Conservation (phyloP, 2,329 filamentous ascomycete species). For the Cadophora malorum region DNA sequence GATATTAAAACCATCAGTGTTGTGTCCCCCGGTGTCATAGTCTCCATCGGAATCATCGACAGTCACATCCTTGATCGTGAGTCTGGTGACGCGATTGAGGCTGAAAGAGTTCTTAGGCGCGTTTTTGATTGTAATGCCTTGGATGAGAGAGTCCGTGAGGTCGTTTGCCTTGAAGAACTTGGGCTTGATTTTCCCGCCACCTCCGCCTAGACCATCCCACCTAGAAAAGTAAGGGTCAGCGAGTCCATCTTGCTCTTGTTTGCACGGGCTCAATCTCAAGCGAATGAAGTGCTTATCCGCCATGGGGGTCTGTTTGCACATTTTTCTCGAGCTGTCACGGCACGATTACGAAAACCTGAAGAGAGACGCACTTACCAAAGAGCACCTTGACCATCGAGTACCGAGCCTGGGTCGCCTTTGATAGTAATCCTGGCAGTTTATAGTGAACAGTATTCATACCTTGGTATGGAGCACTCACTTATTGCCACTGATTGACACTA, state of each 20-base stretch:
- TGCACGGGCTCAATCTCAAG: neutral
- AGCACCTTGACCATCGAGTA: conserved; percentile 61
- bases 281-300: neutral
- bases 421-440: conserved; percentile 27
- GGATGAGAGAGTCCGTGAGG: conserved; percentile 56
- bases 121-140: conserved; percentile 57
- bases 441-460: neutral
- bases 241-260: neutral
- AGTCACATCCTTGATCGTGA: conserved; percentile 56
- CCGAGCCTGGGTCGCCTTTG: conserved; percentile 35
- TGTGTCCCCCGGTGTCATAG: conserved; percentile 49
- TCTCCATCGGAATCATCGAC: conserved; percentile 65
- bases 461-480: neutral
- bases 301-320: too few species aligned
- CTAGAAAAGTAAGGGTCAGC: neutral
- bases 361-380: conserved; percentile 8
- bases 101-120: conserved; percentile 60
- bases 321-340: neutral
- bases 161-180: conserved; percentile 65
- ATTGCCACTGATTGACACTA: conserved; percentile 53
- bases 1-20: conserved; percentile 62
- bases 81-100: conserved; percentile 50
- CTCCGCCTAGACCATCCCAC: conserved; percentile 50
- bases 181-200: conserved; percentile 67
- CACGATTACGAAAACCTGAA: neutral